Conservation (phyloP, 1,139 yeast genomes). For the Candida freyschussii region DNA sequence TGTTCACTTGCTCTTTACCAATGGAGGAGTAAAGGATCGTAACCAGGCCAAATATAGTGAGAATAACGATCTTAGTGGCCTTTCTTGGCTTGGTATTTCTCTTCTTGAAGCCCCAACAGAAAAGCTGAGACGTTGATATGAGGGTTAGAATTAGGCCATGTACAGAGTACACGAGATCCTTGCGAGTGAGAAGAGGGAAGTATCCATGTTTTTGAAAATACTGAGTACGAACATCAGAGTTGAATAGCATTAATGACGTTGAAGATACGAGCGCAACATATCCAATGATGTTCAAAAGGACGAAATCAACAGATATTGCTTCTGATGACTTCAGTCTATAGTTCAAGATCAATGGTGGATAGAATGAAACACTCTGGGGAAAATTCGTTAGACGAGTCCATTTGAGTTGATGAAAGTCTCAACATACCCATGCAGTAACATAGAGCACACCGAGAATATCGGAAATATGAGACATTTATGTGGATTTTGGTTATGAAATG, state of each 20-base stretch:
- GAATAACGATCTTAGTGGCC: conserved; percentile 15
- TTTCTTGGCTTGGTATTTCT: conserved; percentile 15
- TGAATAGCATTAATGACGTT: conserved; percentile 33
- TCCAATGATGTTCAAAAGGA: conserved; percentile 39
- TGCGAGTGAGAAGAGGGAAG: conserved; percentile 35
- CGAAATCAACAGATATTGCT: conserved; percentile 42
- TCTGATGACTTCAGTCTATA: conserved; percentile 35
- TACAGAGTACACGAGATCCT: conserved; percentile 39
- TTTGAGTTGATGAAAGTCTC: background rate
- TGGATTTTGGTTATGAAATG: no score
- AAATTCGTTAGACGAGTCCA: background rate
- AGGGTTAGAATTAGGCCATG: conserved; percentile 39
- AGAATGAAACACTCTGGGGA: conserved; percentile 38
- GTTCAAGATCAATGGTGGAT: conserved; percentile 40
- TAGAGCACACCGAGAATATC: conserved; percentile 20
- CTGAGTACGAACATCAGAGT: conserved; percentile 26
- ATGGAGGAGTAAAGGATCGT: conserved; percentile 11
- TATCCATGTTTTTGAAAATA: conserved; percentile 27
- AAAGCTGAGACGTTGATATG: conserved; percentile 34
- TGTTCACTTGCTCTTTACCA: conserved; percentile 9
- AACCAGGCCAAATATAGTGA: conserved; percentile 5
- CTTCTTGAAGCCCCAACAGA: conserved; percentile 24
- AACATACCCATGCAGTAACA: conserved; percentile 26
- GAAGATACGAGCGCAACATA: conserved; percentile 38
- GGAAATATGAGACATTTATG: no score